phyloP scores from a whole-genome alignment of 106 monocot species.

The Posidonia australis region DNA sequence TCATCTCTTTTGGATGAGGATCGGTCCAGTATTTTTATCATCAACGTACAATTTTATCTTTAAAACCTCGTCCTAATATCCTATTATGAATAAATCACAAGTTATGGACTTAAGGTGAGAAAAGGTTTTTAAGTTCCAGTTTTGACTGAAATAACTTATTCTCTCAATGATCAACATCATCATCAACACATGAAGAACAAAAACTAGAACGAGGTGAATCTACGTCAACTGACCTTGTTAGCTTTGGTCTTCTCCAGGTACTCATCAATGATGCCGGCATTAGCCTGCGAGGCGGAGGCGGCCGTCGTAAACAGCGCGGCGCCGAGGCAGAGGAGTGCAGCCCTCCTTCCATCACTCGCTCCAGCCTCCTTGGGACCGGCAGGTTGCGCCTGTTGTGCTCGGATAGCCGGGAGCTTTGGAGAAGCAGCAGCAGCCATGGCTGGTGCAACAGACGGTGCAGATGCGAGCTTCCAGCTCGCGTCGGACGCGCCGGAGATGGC shows the following conservation, averaged over 20 bases:
- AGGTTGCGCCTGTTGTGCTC: conserved; percentile 20
- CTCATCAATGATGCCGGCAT: conserved; percentile 74
- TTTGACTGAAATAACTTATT: too few relatives aligned
- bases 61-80: too few relatives aligned
- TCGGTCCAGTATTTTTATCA: too few relatives aligned
- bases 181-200: neutral
- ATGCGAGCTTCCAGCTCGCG: conserved; percentile 28
- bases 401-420: conserved; percentile 31
- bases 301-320: conserved; percentile 46
- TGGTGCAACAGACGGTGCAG: conserved; percentile 7
- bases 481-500: conserved; percentile 36
- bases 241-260: conserved; percentile 97
- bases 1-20: too few relatives aligned
- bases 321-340: conserved; percentile 60
- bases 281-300: conserved; percentile 31
- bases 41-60: too few relatives aligned
- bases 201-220: neutral
- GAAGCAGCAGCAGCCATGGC: conserved; percentile 6
- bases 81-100: too few relatives aligned
- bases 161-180: too few relatives aligned
- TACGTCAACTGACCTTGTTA: conserved; percentile 57
- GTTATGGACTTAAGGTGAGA: too few relatives aligned
- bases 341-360: conserved; percentile 45
- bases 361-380: conserved; percentile 1
- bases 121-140: too few relatives aligned